Evolutionary conservation across 1,284 basidiomycete species (phyloP).

Genomic region (Porogramme epimiltina): DNA sequence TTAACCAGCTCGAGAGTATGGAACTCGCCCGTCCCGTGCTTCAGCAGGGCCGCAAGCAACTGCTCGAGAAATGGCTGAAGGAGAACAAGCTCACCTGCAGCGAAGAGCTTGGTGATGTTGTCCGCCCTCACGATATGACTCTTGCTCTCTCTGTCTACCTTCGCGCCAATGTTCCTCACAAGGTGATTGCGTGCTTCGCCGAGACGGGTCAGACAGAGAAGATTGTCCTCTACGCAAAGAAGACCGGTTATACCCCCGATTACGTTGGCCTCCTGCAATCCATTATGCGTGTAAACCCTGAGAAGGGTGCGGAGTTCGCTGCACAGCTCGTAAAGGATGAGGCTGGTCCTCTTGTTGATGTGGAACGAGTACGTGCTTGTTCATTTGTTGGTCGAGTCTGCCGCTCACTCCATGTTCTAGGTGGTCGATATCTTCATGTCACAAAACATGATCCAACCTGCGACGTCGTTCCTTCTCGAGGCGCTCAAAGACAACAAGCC

Average conservation of each 20-base stretch:
- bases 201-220: slow-evolving; percentile 99
- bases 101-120: slow-evolving; percentile 98
- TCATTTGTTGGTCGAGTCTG: neutral
- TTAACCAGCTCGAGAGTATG: slow-evolving; percentile 96
- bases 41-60: slow-evolving; percentile 95
- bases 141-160: slow-evolving; percentile 99
- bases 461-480: slow-evolving; percentile 97
- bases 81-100: slow-evolving; percentile 99
- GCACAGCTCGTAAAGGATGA: slow-evolving; percentile 96
- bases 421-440: slow-evolving; percentile 99
- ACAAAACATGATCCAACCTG: slow-evolving; percentile 99
- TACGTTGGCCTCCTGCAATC: slow-evolving; percentile 96
- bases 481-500: slow-evolving; percentile 99
- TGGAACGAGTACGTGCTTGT: slow-evolving; percentile 77
- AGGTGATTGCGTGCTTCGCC: slow-evolving; percentile 98
- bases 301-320: slow-evolving; percentile 98
- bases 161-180: slow-evolving; percentile 97
- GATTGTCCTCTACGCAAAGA: slow-evolving; percentile 97
- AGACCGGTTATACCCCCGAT: slow-evolving; percentile 94
- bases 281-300: slow-evolving; percentile 95
- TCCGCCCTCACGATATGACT: slow-evolving; percentile 95
- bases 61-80: slow-evolving; percentile 99
- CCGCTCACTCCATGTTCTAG: slow-evolving; percentile 35
- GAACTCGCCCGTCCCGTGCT: slow-evolving; percentile 97
- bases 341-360: slow-evolving; percentile 88